Evolutionary conservation across 257 asterid species (phyloP), one percentile per base, ranked within the genome.

Genomic region (Oldenlandia corymbosa): DNA sequence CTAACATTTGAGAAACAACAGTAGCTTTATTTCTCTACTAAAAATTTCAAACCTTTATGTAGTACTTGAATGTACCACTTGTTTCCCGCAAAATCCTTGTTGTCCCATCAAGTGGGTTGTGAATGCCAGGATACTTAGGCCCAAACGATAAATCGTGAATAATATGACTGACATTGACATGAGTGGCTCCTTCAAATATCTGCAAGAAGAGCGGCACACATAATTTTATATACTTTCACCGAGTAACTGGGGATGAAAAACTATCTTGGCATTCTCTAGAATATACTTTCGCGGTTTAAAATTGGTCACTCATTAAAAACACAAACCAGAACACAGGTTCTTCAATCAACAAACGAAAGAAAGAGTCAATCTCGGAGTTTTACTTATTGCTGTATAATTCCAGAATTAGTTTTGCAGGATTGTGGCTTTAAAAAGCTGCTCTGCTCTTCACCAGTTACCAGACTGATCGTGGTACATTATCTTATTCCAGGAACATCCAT

Each of bases 21-120:
- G 30, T 51, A 64, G 55, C 37, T 27, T 27, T 34, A 14, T 32
- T 39, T 28, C 10, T 12, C 28, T 43, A 59, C 53, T 39, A 9
- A 59, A 62, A 60, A 34, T 47, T 49, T 41, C 80, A 43, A 71
- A 92, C 99, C 97, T 93, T 93, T 69, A 93, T 90, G 79, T 93
- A 93, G 76, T 93, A 93, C 80, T 93, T 93, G 86, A 93, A 93
- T 67, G 99, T 89, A 73, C 99, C 97, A 74, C 97, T 90, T 37
- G 94, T 66, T 64, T 76, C 95, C 59, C 64, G 97, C 86, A 93
- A 79, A 66, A 83, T 90, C 63, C 99, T 82, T 54, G 42, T 54
- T 10, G 95, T 90, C 81, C 78, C 99, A 78, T 93, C 99, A 62
- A 93, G 97, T 64, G 99, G 99, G 74, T 93, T 93, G 76, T 90